phyloP scores from a whole-genome alignment of 2,329 filamentous ascomycete species.

The Trichoderma arundinaceum region DNA sequence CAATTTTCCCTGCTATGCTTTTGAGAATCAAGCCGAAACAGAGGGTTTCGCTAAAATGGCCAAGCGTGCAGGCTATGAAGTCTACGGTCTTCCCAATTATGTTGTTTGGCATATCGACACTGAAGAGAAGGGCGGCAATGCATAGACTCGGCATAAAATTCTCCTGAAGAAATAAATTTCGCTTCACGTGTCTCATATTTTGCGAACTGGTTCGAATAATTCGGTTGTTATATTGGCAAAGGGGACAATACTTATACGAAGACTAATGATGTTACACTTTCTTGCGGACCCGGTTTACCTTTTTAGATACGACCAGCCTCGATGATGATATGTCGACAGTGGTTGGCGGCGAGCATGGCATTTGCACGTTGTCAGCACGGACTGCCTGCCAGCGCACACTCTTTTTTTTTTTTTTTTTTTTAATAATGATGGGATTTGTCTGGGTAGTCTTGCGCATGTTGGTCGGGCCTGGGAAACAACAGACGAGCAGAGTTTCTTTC shows the following conservation, averaged over 20 bases:
- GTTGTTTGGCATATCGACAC: slow-evolving; percentile 99
- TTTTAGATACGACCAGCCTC: slow-evolving; percentile 30
- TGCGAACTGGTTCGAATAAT: slow-evolving; percentile 34
- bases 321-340: slow-evolving; percentile 28
- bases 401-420: too few species aligned
- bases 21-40: slow-evolving; percentile 98
- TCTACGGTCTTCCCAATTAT: slow-evolving; percentile 93
- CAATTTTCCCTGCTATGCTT: slow-evolving; percentile 95
- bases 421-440: slow-evolving; percentile 31
- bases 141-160: slow-evolving; percentile 43
- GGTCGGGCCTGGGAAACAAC: slow-evolving; percentile 9
- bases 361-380: slow-evolving; percentile 30
- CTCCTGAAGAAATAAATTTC: not conserved
- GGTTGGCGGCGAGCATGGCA: slow-evolving; percentile 23
- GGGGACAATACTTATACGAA: slow-evolving; percentile 37
- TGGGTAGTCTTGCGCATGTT: slow-evolving; percentile 31
- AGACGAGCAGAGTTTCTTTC: slow-evolving; percentile 36
- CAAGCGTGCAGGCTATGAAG: slow-evolving; percentile 90
- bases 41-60: slow-evolving; percentile 99
- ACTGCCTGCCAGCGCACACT: slow-evolving; percentile 17
- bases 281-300: slow-evolving; percentile 11
- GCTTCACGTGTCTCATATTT: slow-evolving; percentile 38
- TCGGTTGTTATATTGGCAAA: slow-evolving; percentile 33
- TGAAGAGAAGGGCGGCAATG: slow-evolving; percentile 88
- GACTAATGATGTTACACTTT: slow-evolving; percentile 38